Evolutionary conservation across 495 filamentous ascomycete species (phyloP).

Genomic region (Viridothelium virens): DNA sequence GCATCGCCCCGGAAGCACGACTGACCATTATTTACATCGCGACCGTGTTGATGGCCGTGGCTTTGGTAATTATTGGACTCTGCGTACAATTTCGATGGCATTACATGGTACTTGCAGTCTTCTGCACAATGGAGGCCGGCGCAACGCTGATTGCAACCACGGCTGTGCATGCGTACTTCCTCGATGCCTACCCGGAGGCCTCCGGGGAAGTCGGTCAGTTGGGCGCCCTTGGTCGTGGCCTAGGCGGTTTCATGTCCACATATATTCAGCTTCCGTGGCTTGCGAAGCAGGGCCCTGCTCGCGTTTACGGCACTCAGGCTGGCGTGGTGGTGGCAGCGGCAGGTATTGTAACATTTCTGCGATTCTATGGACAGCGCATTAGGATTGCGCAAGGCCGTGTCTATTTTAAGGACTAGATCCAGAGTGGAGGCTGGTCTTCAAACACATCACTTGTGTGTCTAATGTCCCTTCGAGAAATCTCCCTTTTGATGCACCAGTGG

Average conservation of each 20-base stretch:
- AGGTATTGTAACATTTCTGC: conserved; percentile 12
- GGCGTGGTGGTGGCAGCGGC: conserved; percentile 11
- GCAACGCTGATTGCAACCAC: conserved; percentile 7
- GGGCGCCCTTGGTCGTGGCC: conserved; percentile 5
- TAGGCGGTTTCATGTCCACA: conserved; percentile 18
- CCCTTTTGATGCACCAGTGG: too few species aligned
- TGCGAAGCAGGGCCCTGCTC: conserved; percentile 8
- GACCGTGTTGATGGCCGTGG: not conserved
- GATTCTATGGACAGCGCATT: conserved; percentile 18
- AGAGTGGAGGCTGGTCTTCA: not conserved
- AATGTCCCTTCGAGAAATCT: not conserved
- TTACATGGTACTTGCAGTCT: conserved; percentile 13
- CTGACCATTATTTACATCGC: conserved; percentile 11
- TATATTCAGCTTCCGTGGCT: conserved; percentile 18
- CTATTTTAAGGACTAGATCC: conserved; percentile 7
- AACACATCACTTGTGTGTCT: not conserved
- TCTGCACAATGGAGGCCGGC: not conserved
- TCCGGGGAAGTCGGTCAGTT: conserved; percentile 24
- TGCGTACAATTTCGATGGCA: conserved; percentile 6
- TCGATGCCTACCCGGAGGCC: conserved; percentile 32
- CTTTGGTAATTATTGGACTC: conserved; percentile 4
- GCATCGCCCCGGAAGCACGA: conserved; percentile 9
- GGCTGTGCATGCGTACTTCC: conserved; percentile 31
- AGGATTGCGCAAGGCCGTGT: conserved; percentile 14
- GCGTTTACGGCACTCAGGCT: conserved; percentile 17